These are phyloP conservation scores for Skeletonema marinoi DNA, from an alignment of 108 stramenopile genomes.

Conservation along the genomic window DNA sequence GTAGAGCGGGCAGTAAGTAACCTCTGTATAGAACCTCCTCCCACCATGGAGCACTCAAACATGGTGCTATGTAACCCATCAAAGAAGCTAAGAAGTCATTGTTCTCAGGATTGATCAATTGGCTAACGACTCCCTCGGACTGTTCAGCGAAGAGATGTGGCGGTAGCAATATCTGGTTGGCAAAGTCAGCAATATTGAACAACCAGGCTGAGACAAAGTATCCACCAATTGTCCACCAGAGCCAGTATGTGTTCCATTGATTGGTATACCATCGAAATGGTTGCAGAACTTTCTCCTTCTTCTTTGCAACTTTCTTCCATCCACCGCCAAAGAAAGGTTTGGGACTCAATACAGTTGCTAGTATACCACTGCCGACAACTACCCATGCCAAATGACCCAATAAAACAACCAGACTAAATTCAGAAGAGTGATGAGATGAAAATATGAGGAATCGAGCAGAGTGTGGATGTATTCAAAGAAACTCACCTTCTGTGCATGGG, in stretches of 20 bases:
- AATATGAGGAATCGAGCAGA: not conserved
- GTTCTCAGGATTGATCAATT: constrained; percentile 91
- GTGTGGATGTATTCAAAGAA: not conserved
- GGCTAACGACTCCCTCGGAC: constrained; percentile 77
- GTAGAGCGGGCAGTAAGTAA: constrained; percentile 76
- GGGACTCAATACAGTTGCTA: constrained; percentile 65
- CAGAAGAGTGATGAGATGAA: not conserved
- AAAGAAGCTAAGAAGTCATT: constrained; percentile 80
- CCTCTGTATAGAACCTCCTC: constrained; percentile 94
- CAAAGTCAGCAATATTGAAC: constrained; percentile 88
- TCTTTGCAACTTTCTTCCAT: constrained; percentile 6
- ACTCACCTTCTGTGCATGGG: constrained; percentile 75
- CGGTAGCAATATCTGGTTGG: constrained; percentile 87
- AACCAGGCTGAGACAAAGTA: constrained; percentile 89
- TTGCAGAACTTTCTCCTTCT: constrained; percentile 16
- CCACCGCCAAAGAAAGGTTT: constrained; percentile 75
- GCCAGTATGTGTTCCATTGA: constrained; percentile 72
- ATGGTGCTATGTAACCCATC: constrained; percentile 93
- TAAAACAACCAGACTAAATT: constrained; percentile 67
- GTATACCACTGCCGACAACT: constrained; percentile 62
- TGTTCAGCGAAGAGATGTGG: constrained; percentile 58
- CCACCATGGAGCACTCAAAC: constrained; percentile 92
- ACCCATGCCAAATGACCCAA: constrained; percentile 90
- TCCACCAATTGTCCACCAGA: constrained; percentile 95
- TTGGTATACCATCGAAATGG: constrained; percentile 59